Base-by-base conservation (phyloP, 148 eudicot genomes). In the Salicornia ramosissima region DNA sequence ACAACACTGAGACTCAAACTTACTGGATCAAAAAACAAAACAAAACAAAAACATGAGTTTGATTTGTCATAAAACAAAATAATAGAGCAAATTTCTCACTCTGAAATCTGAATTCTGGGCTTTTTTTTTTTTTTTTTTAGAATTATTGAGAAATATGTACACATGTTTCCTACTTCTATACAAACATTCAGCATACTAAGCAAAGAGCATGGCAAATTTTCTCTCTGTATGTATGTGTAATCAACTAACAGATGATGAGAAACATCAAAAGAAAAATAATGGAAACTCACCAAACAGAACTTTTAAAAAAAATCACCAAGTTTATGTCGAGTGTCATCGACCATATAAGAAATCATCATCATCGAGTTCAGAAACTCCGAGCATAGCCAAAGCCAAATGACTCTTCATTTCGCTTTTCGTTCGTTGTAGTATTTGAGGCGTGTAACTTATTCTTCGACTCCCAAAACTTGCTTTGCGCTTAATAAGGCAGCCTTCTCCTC, bases 371-470 rank as follows among this genome's bases (percentile, higher is more conserved):
- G 94, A 76, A 69, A 83, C 97, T 43, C 96, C 97, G 6, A 91
- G 83, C 99, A 94, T 91, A 21, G 99, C 99, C 77, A 94, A 34
- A 34, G 97, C 91, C 64, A 94, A 75, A 77, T 94, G 97, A 75
- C 80, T 78, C 65, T 74, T 91, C 80, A 87, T 83, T 74, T 88
- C 91, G 18, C 84, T 84, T 58, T 71, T 84, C 36, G 88, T 81
- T 71, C 71, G 83, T 58, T 81, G 86, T 11, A 78, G 71, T 65
- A 63, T 60, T 3, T 72, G 69, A 45, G 78, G 84, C 66, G 80
- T 40, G 70, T 77, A 70, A 54, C 60, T 65, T 36, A 36, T 36
- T 53, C 78, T 88, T 30, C 72, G 54, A 19, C 81, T 73, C 24
- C 67, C 67, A 21, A 80, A 75, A 45, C 68, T 73, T 18, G 76